Evolutionary conservation across 2,329 filamentous ascomycete genomes (phyloP).

Genomic region (Dothistroma pini): DNA sequence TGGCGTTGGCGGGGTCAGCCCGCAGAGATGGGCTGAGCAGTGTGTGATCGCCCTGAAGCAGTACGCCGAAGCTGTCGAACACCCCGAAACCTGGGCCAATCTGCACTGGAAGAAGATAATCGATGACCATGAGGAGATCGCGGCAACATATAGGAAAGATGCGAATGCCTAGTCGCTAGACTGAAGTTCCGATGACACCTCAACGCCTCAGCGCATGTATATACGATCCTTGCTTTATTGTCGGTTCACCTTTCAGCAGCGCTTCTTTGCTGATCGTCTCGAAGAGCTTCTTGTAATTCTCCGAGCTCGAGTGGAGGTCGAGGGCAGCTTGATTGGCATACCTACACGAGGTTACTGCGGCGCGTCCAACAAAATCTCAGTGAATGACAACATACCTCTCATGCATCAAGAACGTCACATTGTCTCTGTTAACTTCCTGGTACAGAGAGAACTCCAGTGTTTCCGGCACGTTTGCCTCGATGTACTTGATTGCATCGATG

Average conservation of each 20-base stretch:
- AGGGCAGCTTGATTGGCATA: not conserved
- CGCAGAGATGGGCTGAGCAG: constrained; percentile 50
- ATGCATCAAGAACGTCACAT: not conserved
- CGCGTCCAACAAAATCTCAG: too few species aligned
- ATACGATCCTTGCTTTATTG: not conserved
- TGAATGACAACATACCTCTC: not conserved
- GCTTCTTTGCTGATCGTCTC: not conserved
- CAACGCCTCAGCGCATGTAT: not conserved
- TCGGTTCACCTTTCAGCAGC: not conserved
- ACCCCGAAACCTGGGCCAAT: constrained; percentile 42
- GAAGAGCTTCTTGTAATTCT: constrained; percentile 1
- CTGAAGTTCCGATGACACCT: not conserved
- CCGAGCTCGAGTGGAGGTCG: not conserved
- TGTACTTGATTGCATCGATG: not conserved
- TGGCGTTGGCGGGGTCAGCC: constrained; percentile 46
- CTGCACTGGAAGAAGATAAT: constrained; percentile 38
- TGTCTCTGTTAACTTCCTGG: not conserved
- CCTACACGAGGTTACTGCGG: not conserved
- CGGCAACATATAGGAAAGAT: constrained; percentile 1
- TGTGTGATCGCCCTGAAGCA: constrained; percentile 51
- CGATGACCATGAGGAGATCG: constrained; percentile 28
- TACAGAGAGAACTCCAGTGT: not conserved
- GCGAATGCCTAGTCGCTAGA: too few species aligned
- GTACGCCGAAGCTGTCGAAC: constrained; percentile 47
- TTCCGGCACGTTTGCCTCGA: not conserved